Evolutionary conservation across 2,329 filamentous ascomycete genomes (phyloP).

Genomic region (Aspergillus sp.): DNA sequence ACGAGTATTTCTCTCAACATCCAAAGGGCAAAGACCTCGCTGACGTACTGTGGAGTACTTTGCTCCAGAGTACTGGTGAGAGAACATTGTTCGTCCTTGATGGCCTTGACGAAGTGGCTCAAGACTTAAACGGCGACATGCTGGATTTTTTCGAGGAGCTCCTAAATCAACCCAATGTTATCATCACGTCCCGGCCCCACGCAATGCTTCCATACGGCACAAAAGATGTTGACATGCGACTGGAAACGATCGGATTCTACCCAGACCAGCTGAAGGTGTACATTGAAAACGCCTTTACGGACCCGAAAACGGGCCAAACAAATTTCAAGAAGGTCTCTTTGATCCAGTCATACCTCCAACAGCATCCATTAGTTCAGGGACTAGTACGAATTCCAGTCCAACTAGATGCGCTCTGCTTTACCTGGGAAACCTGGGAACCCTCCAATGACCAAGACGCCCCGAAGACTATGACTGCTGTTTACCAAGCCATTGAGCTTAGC

Average conservation of each 20-base stretch:
- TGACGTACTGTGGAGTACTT: background rate
- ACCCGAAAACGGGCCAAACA: slow-evolving; percentile 3
- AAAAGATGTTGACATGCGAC: background rate
- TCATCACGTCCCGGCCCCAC: slow-evolving; percentile 43
- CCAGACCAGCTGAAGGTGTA: background rate
- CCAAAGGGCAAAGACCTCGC: background rate
- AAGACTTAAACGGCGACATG: background rate
- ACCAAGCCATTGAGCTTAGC: slow-evolving; percentile 29
- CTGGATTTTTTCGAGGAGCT: background rate
- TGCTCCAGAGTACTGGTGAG: no score
- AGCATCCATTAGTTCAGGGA: slow-evolving; percentile 30
- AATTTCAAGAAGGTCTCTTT: slow-evolving; percentile 18
- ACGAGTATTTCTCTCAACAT: background rate
- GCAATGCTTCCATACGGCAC: background rate
- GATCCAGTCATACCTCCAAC: slow-evolving; percentile 27
- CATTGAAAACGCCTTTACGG: slow-evolving; percentile 7
- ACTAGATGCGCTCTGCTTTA: slow-evolving; percentile 45
- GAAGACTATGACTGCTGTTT: slow-evolving; percentile 38
- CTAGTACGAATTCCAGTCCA: slow-evolving; percentile 45
- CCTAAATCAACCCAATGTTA: slow-evolving; percentile 24
- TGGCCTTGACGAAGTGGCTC: slow-evolving; percentile 5
- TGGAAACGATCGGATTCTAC: background rate
- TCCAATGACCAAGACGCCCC: background rate
- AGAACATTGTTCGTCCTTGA: slow-evolving; percentile 4
- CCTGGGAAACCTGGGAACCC: slow-evolving; percentile 24